Conservation (phyloP, 371 early-diverging fungal genomes). For the Synchytrium microbalum region DNA sequence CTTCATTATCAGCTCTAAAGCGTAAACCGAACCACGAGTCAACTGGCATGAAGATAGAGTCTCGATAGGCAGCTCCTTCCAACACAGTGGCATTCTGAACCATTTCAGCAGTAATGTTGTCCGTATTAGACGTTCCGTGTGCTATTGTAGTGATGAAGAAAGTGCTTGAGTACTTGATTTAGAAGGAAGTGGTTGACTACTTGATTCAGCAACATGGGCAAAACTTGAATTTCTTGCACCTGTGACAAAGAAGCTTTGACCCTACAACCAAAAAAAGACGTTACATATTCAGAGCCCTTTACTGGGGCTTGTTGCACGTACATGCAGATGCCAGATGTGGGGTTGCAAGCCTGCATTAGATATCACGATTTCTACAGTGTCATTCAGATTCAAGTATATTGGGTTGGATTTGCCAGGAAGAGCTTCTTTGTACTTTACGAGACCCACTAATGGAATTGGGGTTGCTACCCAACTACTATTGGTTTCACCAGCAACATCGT, state of each 20-base stretch:
- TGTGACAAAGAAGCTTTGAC: no score
- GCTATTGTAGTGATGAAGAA: not conserved
- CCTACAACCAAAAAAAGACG: no score
- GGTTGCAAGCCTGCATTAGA: not conserved
- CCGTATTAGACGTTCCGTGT: not conserved
- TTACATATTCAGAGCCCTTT: no score
- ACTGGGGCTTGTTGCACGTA: no score
- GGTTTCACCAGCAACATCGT: no score
- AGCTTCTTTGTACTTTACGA: not conserved
- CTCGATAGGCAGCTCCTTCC: not conserved
- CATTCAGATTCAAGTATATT: not conserved
- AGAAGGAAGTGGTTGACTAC: no score
- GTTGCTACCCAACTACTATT: not conserved
- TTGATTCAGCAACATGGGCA: no score
- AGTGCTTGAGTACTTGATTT: no score
- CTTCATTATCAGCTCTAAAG: no score
- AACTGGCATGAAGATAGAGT: not conserved
- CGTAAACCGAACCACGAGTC: not conserved
- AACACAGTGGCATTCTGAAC: not conserved
- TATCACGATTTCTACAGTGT: not conserved
- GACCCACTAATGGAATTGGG: not conserved
- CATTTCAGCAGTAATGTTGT: not conserved
- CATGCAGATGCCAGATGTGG: not conserved
- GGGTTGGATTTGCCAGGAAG: not conserved
- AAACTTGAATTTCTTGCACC: no score